phyloP scores from a whole-genome alignment of 495 filamentous ascomycete genomes.

The Penicillium daleae region DNA sequence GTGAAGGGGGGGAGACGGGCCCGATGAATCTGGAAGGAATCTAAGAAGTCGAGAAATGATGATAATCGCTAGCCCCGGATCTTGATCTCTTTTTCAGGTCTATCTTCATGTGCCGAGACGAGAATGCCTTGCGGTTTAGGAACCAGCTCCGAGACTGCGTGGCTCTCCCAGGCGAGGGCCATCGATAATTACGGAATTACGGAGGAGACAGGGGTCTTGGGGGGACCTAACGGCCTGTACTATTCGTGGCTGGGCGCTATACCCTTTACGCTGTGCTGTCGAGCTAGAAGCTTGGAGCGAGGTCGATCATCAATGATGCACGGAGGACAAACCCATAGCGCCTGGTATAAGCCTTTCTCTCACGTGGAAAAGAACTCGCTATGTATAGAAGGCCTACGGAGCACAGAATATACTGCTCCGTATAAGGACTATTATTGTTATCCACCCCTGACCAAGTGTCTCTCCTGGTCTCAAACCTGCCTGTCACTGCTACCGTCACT shows the following conservation, averaged over 20 bases:
- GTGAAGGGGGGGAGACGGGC: no score
- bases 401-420: no score
- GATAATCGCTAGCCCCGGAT: constrained; percentile 8
- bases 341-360: constrained; percentile 3
- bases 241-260: constrained; percentile 1
- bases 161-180: neutral
- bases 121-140: neutral
- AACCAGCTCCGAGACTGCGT: constrained; percentile 1
- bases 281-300: constrained; percentile 2
- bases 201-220: neutral
- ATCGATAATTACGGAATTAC: neutral
- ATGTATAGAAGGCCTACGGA: no score
- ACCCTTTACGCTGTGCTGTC: neutral
- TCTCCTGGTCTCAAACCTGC: no score
- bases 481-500: constrained; percentile 13
- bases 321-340: neutral
- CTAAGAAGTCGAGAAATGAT: neutral
- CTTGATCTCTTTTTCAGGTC: constrained; percentile 1
- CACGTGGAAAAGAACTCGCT: constrained; percentile 9
- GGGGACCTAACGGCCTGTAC: neutral
- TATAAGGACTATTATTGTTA: neutral
- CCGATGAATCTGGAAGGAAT: neutral
- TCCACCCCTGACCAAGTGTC: no score
- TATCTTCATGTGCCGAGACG: neutral
- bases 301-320: constrained; percentile 2